Base-by-base conservation (phyloP, 495 filamentous ascomycete genomes). In the Elasticomyces elasticus region DNA sequence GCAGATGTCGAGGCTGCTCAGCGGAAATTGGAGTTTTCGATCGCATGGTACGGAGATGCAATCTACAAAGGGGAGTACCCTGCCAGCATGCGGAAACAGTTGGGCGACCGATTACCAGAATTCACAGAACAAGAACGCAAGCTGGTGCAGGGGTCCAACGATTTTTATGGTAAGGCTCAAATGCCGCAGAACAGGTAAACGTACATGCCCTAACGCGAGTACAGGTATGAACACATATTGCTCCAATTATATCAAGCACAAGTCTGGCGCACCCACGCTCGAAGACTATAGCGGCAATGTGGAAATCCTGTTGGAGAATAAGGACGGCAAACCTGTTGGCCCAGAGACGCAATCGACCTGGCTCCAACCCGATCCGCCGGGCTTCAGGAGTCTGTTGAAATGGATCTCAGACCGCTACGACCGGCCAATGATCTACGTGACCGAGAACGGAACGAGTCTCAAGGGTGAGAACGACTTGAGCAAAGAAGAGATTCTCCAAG, bases 321-420 rank as follows among this genome's bases (percentile, higher is more conserved):
- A 89, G 69, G 64, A 68, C 47, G 63, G 63, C 27, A 63, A 58
- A 47, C 42, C 49, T 0, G 66, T 68, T 25, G 66, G 66, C 7
- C 60, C 66, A 1, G 66, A 63, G 24, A 60, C 64, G 33, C 64
- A 66, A 27, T 40, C 54, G 49, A 20, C 52, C 27, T 52, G 66
- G 66, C 33, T 54, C 43, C 22, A 51, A 26, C 38, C 65, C 52
- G 52, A 58, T 54, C 11, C 55, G 52, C 24, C 53, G 38, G 86
- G 85, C 0, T 91, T 89, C 76, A 75, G 84, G 45, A 81, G 85
- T 62, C 72, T 90, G 52, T 72, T 90, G 58, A 80, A 79, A 64
- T 91, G 85, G 85, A 76, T 91, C 52, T 83, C 79, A 67, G 82
- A 86, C 62, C 76, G 86, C 5, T 89, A 89, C 68, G 75, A 73